Percentiles rank a stretch among this genome's conserved stretches.
Conservation (phyloP, 345 rosid genomes). For the Carallia brachiata region DNA sequence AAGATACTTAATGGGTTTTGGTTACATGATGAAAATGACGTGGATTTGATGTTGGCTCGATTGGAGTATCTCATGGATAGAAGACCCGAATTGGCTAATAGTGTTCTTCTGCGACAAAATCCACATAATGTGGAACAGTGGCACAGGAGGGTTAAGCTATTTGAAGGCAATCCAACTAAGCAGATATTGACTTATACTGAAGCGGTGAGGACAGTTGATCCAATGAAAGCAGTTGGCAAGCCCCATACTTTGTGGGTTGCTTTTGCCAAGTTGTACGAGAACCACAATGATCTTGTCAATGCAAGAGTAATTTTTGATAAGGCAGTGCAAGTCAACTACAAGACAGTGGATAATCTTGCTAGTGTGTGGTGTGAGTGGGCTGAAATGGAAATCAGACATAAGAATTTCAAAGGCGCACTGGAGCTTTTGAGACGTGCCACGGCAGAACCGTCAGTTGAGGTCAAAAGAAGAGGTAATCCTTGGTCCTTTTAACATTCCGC, state of each 20-base stretch:
- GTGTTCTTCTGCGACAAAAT: slow-evolving; percentile 90
- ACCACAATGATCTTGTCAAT: slow-evolving; percentile 72
- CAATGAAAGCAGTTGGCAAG: slow-evolving; percentile 96
- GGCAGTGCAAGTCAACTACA: slow-evolving; percentile 95
- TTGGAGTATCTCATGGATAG: slow-evolving; percentile 75
- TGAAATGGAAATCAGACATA: slow-evolving; percentile 88
- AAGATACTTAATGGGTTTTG: slow-evolving; percentile 79
- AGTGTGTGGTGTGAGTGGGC: slow-evolving; percentile 99
- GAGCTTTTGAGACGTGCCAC: slow-evolving; percentile 93
- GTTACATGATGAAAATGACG: slow-evolving; percentile 81
- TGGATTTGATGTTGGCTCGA: slow-evolving; percentile 82
- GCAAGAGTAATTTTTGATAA: slow-evolving; percentile 93
- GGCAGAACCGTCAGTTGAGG: slow-evolving; percentile 95
- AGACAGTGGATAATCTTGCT: slow-evolving; percentile 85
- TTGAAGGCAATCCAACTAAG: slow-evolving; percentile 81
- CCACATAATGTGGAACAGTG: slow-evolving; percentile 99
- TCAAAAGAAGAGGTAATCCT: slow-evolving; percentile 70
- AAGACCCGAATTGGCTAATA: slow-evolving; percentile 88
- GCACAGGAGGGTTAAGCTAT: slow-evolving; percentile 90
- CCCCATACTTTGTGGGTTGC: slow-evolving; percentile 96
- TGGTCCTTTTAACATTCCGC: background rate
- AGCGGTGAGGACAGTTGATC: slow-evolving; percentile 94
- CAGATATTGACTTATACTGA: slow-evolving; percentile 93
- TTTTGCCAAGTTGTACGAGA: slow-evolving; percentile 86
- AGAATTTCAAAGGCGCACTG: slow-evolving; percentile 79